Base-by-base conservation (phyloP, 2,329 filamentous ascomycete genomes). In the Drechslerella coelobrocha region DNA sequence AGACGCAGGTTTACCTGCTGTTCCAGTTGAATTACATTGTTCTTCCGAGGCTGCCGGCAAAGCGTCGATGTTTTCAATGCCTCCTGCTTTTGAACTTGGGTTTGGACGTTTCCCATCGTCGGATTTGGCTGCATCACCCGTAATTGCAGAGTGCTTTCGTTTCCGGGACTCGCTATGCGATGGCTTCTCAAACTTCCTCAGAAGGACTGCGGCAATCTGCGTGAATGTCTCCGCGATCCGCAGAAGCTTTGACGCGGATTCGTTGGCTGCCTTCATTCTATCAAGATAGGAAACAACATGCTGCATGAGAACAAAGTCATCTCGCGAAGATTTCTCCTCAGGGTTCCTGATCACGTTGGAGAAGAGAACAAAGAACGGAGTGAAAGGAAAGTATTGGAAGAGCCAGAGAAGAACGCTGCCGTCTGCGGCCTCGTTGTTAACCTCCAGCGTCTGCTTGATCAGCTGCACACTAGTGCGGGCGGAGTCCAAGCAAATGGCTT, bases 361-460 rank as follows among this genome's bases (percentile, higher is more conserved):
- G 76, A 87, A 86, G 24, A 86, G 78, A 24, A 86, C 82, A 60
- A 85, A 85, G 74, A 86, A 85, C 0, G 85, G 84, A 0, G 84
- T 82, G 74, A 87, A 86, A 0, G 84, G 85, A 1, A 83, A 82
- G 69, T 85, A 80, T 59, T 74, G 61, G 61, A 75, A 73, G 19
- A 75, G 45, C 69, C 61, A 65, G 45, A 2, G 80, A 80, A 3
- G 79, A 78, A 61, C 80, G 79, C 63, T 79, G 73, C 47, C 76
- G 78, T 72, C 79, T 77, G 26, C 81, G 78, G 21, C 79, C 78
- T 52, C 75, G n/a, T 68, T 55, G 2, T 56, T 61, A 4, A 72
- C 61, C 41, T 69, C 60, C 8, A 73, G 53, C 6, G 59, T 71
- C 41, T 71, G 66, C 41, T 71, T 71, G 27, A 71, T 71, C 39